Base-by-base conservation (phyloP, 2,329 filamentous ascomycete genomes). In the Aquanectria penicillioides region DNA sequence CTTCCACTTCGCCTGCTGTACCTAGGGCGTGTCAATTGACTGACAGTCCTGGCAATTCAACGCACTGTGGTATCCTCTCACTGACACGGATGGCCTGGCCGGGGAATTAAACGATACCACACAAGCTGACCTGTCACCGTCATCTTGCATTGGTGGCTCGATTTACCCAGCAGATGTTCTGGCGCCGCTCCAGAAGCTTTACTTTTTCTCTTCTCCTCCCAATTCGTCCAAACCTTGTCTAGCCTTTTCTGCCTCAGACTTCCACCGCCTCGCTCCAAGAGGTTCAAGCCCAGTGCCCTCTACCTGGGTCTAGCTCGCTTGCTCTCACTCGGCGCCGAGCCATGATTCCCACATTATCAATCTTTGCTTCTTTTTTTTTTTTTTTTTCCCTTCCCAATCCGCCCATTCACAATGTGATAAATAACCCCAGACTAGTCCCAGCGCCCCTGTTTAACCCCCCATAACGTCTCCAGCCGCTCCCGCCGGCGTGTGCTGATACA, bases 71-170 rank as follows among this genome's bases (percentile, higher is more conserved):
- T n/a, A n/a, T n/a, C n/a, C n/a, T n/a, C n/a, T n/a, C n/a, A n/a
- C n/a, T n/a, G n/a, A n/a, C n/a, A 44, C 31, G 17, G n/a, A 10
- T 18, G 6, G 41, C 26, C 23, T 23, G 29, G 25, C 40, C 26
- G 25, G 40, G 46, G 22, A 33, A 47, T 34, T 49, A 49, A 12
- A 15, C n/a, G 25, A 11, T 7, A 25, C 12, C 11, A 26, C n/a
- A 28, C 26, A 51, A 52, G 28, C 58, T 61, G 62, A 68, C 65
- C 65, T 68, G 65, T 68, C 65, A 68, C 56, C 57, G 63, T 59
- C 65, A 68, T 68, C 61, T 62, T 66, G 65, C 65, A 68, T 68
- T 64, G 63, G 57, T 64, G 58, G 59, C 59, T 26, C 59, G 55
- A 61, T 61, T 38, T 53, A 40, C 57, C 34, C 47, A 26, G 33